Percentiles rank a stretch among this genome's conserved stretches.
These are phyloP conservation scores for Pestalotiopsis sp. DNA, from an alignment of 2,329 filamentous ascomycete species.

Conservation along the genomic window DNA sequence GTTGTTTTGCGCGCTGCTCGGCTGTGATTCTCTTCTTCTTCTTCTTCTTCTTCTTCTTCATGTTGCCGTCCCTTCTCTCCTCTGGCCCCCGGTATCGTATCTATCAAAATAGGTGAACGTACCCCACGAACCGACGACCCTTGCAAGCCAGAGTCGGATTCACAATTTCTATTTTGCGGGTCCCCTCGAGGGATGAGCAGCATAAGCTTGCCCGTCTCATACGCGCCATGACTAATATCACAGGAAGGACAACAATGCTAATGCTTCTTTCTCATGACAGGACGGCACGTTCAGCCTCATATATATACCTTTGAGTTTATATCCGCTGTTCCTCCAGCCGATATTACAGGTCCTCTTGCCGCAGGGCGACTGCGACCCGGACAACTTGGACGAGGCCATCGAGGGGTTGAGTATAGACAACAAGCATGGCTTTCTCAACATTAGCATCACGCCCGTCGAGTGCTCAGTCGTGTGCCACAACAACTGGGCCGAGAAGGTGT, in stretches of 20 bases:
- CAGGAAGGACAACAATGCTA: slow-evolving; percentile 12
- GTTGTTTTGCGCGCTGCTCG: slow-evolving; percentile 11
- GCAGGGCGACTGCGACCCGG: slow-evolving; percentile 42
- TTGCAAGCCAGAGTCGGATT: background rate
- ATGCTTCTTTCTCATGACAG: slow-evolving; percentile 47
- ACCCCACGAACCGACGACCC: background rate
- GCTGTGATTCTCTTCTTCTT: background rate
- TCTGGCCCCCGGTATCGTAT: background rate
- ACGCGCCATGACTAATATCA: slow-evolving; percentile 18
- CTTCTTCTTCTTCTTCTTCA: background rate
- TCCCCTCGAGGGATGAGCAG: background rate
- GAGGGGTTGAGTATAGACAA: slow-evolving; percentile 53
- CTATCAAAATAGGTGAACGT: background rate
- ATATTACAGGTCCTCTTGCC: slow-evolving; percentile 86
- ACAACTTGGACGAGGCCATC: slow-evolving; percentile 34
- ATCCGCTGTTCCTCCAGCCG: slow-evolving; percentile 79
- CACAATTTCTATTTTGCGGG: slow-evolving; percentile 4
- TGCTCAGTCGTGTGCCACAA: slow-evolving; percentile 89
- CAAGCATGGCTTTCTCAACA: slow-evolving; percentile 84
- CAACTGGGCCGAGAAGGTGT: slow-evolving; percentile 72
- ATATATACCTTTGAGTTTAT: slow-evolving; percentile 81
- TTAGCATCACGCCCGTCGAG: slow-evolving; percentile 89
- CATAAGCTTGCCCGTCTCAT: background rate
- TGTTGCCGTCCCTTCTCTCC: too few relatives aligned
- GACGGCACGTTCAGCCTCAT: slow-evolving; percentile 86